Evolutionary conservation across 345 rosid genomes (phyloP).

Genomic region (Gossypium turneri): DNA sequence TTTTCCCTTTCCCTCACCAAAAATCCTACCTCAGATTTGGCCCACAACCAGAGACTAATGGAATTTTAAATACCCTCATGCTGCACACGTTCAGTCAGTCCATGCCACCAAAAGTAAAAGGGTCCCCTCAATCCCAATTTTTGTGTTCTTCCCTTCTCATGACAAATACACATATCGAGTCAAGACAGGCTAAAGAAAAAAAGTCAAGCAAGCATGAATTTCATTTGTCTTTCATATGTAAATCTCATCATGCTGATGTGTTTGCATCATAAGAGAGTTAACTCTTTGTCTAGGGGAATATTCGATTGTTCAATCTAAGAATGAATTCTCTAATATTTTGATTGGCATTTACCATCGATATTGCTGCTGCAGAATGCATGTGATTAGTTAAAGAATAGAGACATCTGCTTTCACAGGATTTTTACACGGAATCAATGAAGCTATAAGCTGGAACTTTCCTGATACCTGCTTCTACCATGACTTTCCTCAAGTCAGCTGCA

Average conservation of each 20-base stretch:
- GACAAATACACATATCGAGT: not conserved
- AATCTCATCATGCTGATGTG: not conserved
- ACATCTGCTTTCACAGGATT: not conserved
- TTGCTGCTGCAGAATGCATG: not conserved
- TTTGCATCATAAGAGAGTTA: not conserved
- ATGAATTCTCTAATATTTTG: not conserved
- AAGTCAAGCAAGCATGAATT: not conserved
- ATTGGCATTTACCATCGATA: not conserved
- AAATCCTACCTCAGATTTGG: not conserved
- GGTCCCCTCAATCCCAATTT: not conserved
- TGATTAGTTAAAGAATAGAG: not conserved
- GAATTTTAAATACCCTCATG: slow-evolving; percentile 6
- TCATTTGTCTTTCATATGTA: not conserved
- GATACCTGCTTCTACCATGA: slow-evolving; percentile 41
- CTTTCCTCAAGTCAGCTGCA: slow-evolving; percentile 50
- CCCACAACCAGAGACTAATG: not conserved
- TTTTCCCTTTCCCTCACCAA: not conserved
- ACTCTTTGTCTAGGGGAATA: not conserved
- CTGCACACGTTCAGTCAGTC: not conserved
- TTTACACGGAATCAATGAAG: slow-evolving; percentile 16
- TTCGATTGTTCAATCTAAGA: not conserved
- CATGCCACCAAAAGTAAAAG: not conserved
- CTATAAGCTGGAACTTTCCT: slow-evolving; percentile 52
- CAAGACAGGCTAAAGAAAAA: not conserved
- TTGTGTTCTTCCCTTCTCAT: not conserved